Base-by-base conservation (phyloP, 2,329 filamentous ascomycete genomes). In the Apiospora hydei region DNA sequence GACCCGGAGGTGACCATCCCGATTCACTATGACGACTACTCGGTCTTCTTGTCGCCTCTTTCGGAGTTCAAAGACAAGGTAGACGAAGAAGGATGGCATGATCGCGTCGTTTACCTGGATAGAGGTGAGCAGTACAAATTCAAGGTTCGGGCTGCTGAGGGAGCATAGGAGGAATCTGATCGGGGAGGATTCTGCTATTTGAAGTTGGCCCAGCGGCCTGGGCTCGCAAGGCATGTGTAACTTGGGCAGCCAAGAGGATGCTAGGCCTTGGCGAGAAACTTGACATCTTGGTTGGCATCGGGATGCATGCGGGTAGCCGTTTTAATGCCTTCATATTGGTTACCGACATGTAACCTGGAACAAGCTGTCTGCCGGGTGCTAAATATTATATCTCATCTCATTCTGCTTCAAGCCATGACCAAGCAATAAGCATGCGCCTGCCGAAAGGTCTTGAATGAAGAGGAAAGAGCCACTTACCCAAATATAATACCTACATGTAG, bases 21-120 rank as follows among this genome's bases (percentile, higher is more conserved):
- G 4, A 87, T 92, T 49, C 89, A 92, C 77, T 91, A 85, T 76
- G 89, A 92, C 77, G 89, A 91, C 75, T 92, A 93, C 75, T 85
- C 88, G 74, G 88, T 90, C 2, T 89, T 92, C 75, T 72, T 89
- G 70, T 89, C 86, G 24, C 85, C 88, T n/a, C 78, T 92, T 72
- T 81, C 83, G 0, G 89, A 92, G 71, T 92, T 92, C 77, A 87
- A 88, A 80, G 85, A 85, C 71, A 86, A 85, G 53, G 85, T 92
- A 2, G 80, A 85, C 47, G 82, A 84, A 68, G 87, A 86, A 2
- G 88, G 88, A 1, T 79, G 89, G 74, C 76, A 78, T 18, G 82
- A 87, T 2, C 85, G 85, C 75, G 88, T 91, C 3, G 86, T 92
- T 4, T 91, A 91, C 82, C 78, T 92, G 71, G 88, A 91, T 76